Evolutionary conservation across 208 protist species (phyloP).

Genomic region (Crithidia thermophila): DNA sequence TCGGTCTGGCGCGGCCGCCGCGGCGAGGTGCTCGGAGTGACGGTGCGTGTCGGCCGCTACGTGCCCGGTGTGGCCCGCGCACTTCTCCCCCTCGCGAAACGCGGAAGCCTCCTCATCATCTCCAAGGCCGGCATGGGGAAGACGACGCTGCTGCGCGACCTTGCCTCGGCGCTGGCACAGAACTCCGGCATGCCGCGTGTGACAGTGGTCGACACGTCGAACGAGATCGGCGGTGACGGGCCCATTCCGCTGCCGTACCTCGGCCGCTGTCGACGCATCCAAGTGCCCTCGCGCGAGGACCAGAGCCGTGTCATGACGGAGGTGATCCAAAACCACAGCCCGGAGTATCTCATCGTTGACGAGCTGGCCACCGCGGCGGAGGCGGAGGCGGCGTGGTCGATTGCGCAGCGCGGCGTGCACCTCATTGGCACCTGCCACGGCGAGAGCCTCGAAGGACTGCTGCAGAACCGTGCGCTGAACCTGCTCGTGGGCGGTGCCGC

Average conservation of each 20-base stretch:
- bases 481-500: conserved; percentile 89
- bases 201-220: conserved; percentile 94
- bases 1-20: conserved; percentile 74
- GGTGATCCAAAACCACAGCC: conserved; percentile 95
- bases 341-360: conserved; percentile 94
- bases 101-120: conserved; percentile 88
- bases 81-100: conserved; percentile 54
- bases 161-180: conserved; percentile 73
- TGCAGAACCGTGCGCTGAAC: conserved; percentile 90
- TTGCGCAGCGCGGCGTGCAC: conserved; percentile 84
- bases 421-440: conserved; percentile 93
- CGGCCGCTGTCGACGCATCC: conserved; percentile 88
- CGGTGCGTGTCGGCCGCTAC: conserved; percentile 84
- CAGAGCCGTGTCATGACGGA: conserved; percentile 88
- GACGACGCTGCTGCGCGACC: conserved; percentile 93
- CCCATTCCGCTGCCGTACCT: conserved; percentile 86
- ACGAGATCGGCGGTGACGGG: conserved; percentile 94
- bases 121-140: conserved; percentile 94
- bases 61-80: conserved; percentile 68
- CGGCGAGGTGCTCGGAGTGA: conserved; percentile 83
- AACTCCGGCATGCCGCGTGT: conserved; percentile 54
- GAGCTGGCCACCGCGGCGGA: conserved; percentile 86
- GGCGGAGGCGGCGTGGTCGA: conserved; percentile 84
- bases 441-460: conserved; percentile 63
- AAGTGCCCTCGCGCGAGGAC: conserved; percentile 65